Base-by-base conservation (phyloP, 257 asterid genomes). In the Plectranthus barbatus region DNA sequence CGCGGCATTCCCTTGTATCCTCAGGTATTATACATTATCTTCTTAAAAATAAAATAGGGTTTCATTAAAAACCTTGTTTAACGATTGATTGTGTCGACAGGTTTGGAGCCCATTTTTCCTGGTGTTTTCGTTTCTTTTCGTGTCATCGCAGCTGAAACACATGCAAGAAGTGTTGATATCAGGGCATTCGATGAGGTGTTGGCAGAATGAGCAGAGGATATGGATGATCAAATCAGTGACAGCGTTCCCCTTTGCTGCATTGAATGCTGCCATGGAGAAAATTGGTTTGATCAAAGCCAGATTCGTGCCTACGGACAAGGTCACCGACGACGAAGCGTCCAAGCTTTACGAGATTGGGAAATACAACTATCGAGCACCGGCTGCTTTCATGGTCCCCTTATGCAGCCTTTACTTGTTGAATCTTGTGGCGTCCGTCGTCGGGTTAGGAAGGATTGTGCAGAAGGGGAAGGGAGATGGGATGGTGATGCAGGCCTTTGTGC, bases 161-260 rank as follows among this genome's bases (percentile, higher is more conserved):
- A 44, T 81, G 19, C 79, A 81, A 55, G 91, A 89, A 62, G 83
- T 84, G 9, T 3, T 79, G 4, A 62, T 64, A 0, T 50, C 57
- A 1, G 85, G 91, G 18, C 72, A 82, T n/a, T 64, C 95, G 20
- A 26, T 81, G 11, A 58, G 37, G 24, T 73, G 79, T 44, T 81
- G 84, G 77, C 56, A 57, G 72, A 71, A 70, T n/a, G 97, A 86
- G 58, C 82, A 77, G 40, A 64, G 94, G 29, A 60, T 84, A 10
- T 90, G 91, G 91, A 78, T 81, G 91, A 78, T 86, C 57, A 86
- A 72, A 61, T 73, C 87, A 0, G 69, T 77, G 7, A 73, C 88
- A n/a, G 72, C 78, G 24, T 86, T 73, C 57, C 53, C 78, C 7
- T 86, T 74, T 15, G 97, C 91, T 34, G 74, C 78, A 41, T 6